These are phyloP conservation scores for Corynespora cassiicola DNA, from an alignment of 2,329 filamentous ascomycete species.

Conservation along the genomic window DNA sequence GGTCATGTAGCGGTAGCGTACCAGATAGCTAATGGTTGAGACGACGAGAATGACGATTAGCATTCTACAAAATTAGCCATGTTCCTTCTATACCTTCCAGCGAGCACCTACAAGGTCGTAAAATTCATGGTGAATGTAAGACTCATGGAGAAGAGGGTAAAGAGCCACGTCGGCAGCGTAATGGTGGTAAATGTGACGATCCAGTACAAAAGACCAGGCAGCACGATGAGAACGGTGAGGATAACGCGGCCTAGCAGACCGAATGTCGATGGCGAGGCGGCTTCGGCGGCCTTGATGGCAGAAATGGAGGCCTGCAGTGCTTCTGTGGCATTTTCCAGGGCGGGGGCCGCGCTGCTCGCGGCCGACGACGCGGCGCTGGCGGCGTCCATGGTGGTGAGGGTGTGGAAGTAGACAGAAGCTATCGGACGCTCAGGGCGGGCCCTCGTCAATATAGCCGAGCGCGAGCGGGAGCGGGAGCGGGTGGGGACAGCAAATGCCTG, in stretches of 20 bases:
- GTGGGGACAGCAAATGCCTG: no score
- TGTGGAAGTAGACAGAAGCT: background rate
- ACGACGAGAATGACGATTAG: slow-evolving; percentile 77
- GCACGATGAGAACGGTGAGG: slow-evolving; percentile 57
- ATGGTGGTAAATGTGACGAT: slow-evolving; percentile 84
- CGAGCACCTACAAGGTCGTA: slow-evolving; percentile 77
- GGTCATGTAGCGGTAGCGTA: slow-evolving; percentile 93
- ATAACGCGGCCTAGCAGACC: slow-evolving; percentile 58
- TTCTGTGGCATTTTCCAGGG: slow-evolving; percentile 19
- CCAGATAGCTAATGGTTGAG: slow-evolving; percentile 90
- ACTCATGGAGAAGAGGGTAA: slow-evolving; percentile 87
- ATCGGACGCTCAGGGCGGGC: slow-evolving; percentile 13
- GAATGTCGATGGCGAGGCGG: slow-evolving; percentile 37
- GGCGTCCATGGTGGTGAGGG: slow-evolving; percentile 30
- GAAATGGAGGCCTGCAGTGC: slow-evolving; percentile 26
- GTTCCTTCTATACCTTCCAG: background rate
- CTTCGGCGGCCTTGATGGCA: slow-evolving; percentile 27
- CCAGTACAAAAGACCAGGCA: slow-evolving; percentile 74
- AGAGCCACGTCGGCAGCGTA: slow-evolving; percentile 86
- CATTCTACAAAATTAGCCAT: slow-evolving; percentile 41
- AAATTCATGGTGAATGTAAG: slow-evolving; percentile 99
- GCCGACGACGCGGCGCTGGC: slow-evolving; percentile 11
- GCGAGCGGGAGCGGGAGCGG: background rate
- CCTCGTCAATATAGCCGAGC: slow-evolving; percentile 6
- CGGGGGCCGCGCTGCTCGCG: slow-evolving; percentile 14